Evolutionary conservation across 805 yeast genomes (phyloP).

Genomic region (Sugiyamaella mastotermitis): DNA sequence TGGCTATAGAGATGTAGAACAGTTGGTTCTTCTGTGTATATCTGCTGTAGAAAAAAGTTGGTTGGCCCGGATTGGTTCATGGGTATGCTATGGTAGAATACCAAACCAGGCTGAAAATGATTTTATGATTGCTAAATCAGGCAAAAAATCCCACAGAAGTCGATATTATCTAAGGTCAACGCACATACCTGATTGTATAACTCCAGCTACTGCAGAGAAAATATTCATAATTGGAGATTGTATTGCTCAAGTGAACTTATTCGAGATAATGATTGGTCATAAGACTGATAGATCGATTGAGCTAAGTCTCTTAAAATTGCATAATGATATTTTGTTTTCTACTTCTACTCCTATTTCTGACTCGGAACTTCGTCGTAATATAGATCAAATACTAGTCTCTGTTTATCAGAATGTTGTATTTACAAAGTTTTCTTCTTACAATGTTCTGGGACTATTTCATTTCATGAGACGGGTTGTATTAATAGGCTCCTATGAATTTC

Average conservation of each 20-base stretch:
- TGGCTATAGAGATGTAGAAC: constrained; percentile 12
- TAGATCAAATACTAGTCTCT: constrained; percentile 3
- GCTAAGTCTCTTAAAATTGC: not conserved
- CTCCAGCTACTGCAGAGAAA: constrained; percentile 11
- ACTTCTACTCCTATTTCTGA: constrained; percentile 10
- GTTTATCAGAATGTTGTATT: constrained; percentile 14
- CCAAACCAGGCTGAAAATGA: constrained; percentile 10
- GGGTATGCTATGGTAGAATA: constrained; percentile 20
- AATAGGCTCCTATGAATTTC: constrained; percentile 17
- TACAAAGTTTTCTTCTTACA: constrained; percentile 6
- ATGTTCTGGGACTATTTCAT: constrained; percentile 9
- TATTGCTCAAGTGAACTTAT: constrained; percentile 2
- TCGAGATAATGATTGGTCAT: not conserved
- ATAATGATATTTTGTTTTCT: constrained; percentile 5
- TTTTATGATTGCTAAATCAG: constrained; percentile 15
- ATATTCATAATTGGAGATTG: constrained; percentile 16
- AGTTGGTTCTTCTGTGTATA: constrained; percentile 11
- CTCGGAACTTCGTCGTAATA: constrained; percentile 5
- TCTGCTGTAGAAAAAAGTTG: constrained; percentile 16
- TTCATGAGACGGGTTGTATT: constrained; percentile 15
- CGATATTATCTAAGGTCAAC: constrained; percentile 7
- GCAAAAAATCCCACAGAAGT: constrained; percentile 2
- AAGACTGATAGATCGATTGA: not conserved
- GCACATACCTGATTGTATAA: constrained; percentile 9
- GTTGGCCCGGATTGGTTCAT: constrained; percentile 17